Base-by-base conservation (phyloP, 345 rosid species). In the Lepidium sativum region DNA sequence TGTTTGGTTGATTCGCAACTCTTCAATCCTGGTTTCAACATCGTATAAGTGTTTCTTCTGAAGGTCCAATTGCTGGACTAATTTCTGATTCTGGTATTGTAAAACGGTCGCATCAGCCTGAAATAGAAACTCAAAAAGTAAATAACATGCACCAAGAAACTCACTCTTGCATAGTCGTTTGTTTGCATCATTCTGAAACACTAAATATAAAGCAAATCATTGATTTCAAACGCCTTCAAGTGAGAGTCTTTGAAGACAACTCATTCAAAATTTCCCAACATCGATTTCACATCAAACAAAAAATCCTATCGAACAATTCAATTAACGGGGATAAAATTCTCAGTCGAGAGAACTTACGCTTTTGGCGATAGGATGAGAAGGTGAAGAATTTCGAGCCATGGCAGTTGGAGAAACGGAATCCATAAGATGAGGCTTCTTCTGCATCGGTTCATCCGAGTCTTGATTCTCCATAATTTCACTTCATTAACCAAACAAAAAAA, bases 21-120 rank as follows among this genome's bases (percentile, higher is more conserved):
- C 82, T 45, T 74, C 59, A 41, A 84, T 83, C 72, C 80, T 86
- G 35, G 72, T 60, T 65, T 86, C 87, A 71, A 89, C 85, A 61
- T 71, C 84, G 67, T 75, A 86, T 66, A 92, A 68, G 59, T 82
- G 85, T 18, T 83, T 83, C 80, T 85, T 92, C 73, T 87, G 91
- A 33, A 57, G 8, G n/a, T 90, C 96, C 54, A 86, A 74, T 40
- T 86, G 90, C 76, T 86, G 96, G 14, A 87, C 90, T 2, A 89
- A 87, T 67, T 79, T 83, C 76, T 92, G 96, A 79, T 92, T 92
- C 79, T 89, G 89, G 41, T 72, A 68, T 57, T 86, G 99, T 45
- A 92, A 87, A 82, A 77, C 85, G 1, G 86, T 78, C 4, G 92
- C 86, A 48, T 88, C 97, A 66, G 80, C 86, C 99, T 92, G 76